Evolutionary conservation across 192 early-diverging fungal species (phyloP).

Genomic region (Podila epicladia): DNA sequence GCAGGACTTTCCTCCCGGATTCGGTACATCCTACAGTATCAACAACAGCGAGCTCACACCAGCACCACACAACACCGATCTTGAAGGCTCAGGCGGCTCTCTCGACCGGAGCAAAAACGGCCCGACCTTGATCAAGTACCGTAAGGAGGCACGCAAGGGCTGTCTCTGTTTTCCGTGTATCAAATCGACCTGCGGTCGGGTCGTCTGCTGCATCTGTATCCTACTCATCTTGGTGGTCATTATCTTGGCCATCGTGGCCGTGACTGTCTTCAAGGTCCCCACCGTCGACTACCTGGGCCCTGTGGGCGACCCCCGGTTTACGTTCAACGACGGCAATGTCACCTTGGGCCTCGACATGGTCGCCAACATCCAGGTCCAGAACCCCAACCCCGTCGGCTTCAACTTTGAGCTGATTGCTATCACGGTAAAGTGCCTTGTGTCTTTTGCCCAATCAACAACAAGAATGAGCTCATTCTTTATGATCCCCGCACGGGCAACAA

Average conservation of each 20-base stretch:
- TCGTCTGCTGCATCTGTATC: constrained; percentile 21
- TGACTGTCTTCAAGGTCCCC: constrained; percentile 34
- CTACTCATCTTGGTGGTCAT: constrained; percentile 17
- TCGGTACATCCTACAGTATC: background rate
- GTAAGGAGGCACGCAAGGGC: background rate
- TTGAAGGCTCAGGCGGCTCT: background rate
- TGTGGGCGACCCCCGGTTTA: constrained; percentile 12
- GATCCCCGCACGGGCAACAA: too few species aligned
- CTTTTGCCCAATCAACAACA: background rate
- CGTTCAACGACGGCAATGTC: constrained; percentile 33
- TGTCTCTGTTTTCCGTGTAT: constrained; percentile 37
- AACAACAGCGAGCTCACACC: background rate
- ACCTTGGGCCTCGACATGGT: constrained; percentile 32
- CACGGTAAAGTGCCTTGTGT: constrained; percentile 10
- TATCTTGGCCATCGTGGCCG: constrained; percentile 25
- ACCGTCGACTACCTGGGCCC: constrained; percentile 24
- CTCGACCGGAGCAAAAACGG: background rate
- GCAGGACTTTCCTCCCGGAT: background rate
- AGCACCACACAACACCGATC: background rate
- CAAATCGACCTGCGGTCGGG: constrained; percentile 20
- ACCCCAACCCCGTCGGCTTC: constrained; percentile 42
- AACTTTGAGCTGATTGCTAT: constrained; percentile 17
- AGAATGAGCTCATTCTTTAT: too few species aligned
- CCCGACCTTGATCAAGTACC: constrained; percentile 4
- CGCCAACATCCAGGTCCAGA: constrained; percentile 31